These are phyloP conservation scores for Proteromonas lacertae DNA, from an alignment of 352 stramenopile genomes.

Conservation along the genomic window DNA sequence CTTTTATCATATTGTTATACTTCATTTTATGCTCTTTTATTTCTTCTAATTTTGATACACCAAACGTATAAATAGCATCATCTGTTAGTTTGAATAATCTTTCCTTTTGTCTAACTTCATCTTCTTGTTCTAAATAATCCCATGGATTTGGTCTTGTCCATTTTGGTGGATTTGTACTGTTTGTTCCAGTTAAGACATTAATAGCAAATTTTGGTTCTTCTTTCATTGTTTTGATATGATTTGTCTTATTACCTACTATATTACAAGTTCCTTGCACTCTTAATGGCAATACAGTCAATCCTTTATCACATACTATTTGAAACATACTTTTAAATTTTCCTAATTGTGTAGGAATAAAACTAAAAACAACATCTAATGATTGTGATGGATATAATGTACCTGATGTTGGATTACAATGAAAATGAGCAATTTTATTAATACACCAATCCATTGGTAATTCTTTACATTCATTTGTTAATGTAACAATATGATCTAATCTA, in stretches of 20 bases:
- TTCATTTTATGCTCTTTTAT: constrained; percentile 15
- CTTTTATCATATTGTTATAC: too few relatives aligned
- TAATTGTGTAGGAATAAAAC: constrained; percentile 38
- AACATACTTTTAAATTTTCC: constrained; percentile 21
- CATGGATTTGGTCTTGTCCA: constrained; percentile 9
- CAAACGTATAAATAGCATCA: too few relatives aligned
- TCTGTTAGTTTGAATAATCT: too few relatives aligned
- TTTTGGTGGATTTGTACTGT: constrained; percentile 12
- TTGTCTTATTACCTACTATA: constrained; percentile 12
- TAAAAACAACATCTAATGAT: constrained; percentile 38
- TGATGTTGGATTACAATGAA: constrained; percentile 18
- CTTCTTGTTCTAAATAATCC: constrained; percentile 1
- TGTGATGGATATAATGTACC: constrained; percentile 37
- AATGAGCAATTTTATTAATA: constrained; percentile 29
- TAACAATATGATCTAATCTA: constrained; percentile 31
- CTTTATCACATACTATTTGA: constrained; percentile 10
- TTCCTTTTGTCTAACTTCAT: too few relatives aligned
- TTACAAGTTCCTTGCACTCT: constrained; percentile 22
- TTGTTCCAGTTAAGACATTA: constrained; percentile 43
- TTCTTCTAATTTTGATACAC: too few relatives aligned
- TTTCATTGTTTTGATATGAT: constrained; percentile 14
- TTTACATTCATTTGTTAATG: constrained; percentile 28
- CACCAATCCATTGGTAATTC: constrained; percentile 22
- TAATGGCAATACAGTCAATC: constrained; percentile 15
- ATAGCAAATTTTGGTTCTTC: constrained; percentile 37